Percentiles rank a stretch among this genome's conserved stretches.
Evolutionary conservation across 2,329 filamentous ascomycete genomes (phyloP).

Genomic region (Fusarium pseudocircinatum): DNA sequence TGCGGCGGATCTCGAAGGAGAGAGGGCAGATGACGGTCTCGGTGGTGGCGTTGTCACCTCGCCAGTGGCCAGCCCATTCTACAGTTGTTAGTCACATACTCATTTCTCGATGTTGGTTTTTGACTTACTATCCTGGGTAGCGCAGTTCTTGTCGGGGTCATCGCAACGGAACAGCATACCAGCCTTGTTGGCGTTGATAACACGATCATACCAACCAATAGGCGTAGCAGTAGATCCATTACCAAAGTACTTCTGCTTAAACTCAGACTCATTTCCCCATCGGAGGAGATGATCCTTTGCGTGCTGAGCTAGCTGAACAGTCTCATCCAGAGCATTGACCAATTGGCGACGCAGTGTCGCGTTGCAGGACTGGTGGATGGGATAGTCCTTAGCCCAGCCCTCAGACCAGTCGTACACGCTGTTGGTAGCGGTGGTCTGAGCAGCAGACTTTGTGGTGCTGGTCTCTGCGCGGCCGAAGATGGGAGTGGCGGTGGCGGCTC

Average conservation of each 20-base stretch:
- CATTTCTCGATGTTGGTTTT: too few species aligned
- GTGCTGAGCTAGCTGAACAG: conserved; percentile 65
- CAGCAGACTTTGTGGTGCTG: conserved; percentile 27
- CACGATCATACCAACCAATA: conserved; percentile 70
- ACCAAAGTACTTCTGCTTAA: conserved; percentile 75
- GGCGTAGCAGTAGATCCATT: conserved; percentile 64
- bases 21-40: conserved; percentile 76
- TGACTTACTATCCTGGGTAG: conserved; percentile 54
- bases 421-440: conserved; percentile 32
- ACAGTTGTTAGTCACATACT: neutral
- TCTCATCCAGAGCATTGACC: conserved; percentile 65
- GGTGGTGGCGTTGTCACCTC: conserved; percentile 69
- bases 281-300: conserved; percentile 70
- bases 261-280: conserved; percentile 64
- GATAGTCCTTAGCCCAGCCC: conserved; percentile 49
- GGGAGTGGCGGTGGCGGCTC: conserved; percentile 43
- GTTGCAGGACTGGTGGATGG: conserved; percentile 74
- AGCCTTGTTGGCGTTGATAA: conserved; percentile 66
- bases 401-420: conserved; percentile 46
- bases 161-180: conserved; percentile 73
- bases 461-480: conserved; percentile 41
- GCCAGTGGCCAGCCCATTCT: conserved; percentile 76
- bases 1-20: conserved; percentile 67
- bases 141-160: conserved; percentile 73
- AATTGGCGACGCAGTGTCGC: conserved; percentile 67